phyloP scores from a whole-genome alignment of 345 rosid species.

The Conringia planisiliqua region DNA sequence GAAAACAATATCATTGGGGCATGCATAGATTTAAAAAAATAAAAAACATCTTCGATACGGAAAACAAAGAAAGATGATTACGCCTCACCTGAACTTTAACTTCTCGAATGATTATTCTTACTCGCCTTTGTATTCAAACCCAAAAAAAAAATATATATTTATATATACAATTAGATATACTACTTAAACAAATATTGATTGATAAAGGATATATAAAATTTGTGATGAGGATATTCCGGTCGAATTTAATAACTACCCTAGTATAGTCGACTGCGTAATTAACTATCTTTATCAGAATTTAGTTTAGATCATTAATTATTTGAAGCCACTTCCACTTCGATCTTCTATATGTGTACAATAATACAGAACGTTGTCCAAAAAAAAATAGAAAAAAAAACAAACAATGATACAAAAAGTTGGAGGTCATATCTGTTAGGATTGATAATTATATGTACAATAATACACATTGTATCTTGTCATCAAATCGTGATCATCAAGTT shows the following conservation, averaged over 20 bases:
- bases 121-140: background rate
- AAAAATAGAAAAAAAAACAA: no score
- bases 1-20: background rate
- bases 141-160: background rate
- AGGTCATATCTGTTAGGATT: background rate
- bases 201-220: background rate
- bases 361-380: background rate
- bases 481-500: background rate
- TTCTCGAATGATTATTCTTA: slow-evolving; percentile 5
- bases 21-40: no score
- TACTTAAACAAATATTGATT: background rate
- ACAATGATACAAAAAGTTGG: background rate
- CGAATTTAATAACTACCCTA: background rate
- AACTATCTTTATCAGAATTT: slow-evolving; percentile 9
- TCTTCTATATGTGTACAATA: background rate
- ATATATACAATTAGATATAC: background rate
- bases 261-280: background rate
- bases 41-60: background rate
- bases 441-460: background rate
- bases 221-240: background rate
- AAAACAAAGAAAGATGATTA: slow-evolving; percentile 16
- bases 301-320: background rate
- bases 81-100: slow-evolving; percentile 14
- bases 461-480: background rate
- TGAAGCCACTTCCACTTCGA: background rate